phyloP scores from a whole-genome alignment of 2,329 filamentous ascomycete genomes.

The Trichoderma afroharzianum region DNA sequence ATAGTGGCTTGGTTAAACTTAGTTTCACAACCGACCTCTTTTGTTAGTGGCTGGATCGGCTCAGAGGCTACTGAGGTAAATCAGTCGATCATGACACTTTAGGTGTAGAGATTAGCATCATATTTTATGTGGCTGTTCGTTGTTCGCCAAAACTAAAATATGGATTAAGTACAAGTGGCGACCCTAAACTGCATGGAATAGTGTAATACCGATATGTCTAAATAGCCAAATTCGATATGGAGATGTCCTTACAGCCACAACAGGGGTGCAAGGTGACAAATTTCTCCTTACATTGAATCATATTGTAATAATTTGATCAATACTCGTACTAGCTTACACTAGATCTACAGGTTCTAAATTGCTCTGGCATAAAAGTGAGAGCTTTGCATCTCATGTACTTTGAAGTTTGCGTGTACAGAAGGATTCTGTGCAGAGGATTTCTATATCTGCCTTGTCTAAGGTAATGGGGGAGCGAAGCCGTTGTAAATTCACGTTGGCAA shows the following conservation, averaged over 20 bases:
- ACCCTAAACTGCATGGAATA: not conserved
- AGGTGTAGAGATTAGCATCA: not conserved
- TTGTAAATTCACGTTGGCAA: not conserved
- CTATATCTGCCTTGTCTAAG: not conserved
- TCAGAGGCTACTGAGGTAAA: not conserved
- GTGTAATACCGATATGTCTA: not conserved
- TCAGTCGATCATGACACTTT: not conserved
- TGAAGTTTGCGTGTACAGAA: not conserved
- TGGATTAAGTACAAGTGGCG: not conserved
- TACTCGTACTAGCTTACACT: too few species aligned
- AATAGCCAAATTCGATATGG: not conserved
- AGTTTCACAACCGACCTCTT: not conserved
- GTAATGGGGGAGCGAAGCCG: fast-evolving
- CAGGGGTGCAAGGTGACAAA: not conserved
- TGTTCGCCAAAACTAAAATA: not conserved
- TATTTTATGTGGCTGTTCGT: not conserved
- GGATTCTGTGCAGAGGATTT: not conserved
- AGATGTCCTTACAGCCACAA: not conserved
- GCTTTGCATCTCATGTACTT: not conserved
- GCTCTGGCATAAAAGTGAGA: not conserved
- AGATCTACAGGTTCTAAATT: not conserved
- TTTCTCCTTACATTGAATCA: not conserved
- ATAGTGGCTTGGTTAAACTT: not conserved
- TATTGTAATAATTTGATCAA: not conserved
- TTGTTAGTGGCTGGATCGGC: not conserved